Evolutionary conservation across 768 basidiomycete genomes (phyloP).

Genomic region (Lactifluus pinguis): DNA sequence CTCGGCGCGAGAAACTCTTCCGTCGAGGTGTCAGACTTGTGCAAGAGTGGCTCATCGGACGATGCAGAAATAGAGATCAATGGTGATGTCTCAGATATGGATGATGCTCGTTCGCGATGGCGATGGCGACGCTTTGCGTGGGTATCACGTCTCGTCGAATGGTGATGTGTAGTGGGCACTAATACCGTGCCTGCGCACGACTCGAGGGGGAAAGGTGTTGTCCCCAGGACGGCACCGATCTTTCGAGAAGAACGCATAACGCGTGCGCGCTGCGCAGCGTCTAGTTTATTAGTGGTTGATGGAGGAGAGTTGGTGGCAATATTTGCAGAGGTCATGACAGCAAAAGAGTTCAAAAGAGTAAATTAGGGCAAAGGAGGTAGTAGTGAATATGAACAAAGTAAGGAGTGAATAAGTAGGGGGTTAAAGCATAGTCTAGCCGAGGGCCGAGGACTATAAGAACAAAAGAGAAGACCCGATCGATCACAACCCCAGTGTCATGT

Average conservation of each 20-base stretch:
- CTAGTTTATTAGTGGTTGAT: constrained; percentile 14
- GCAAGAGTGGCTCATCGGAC: constrained; percentile 21
- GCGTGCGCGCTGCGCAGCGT: constrained; percentile 14
- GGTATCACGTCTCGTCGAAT: background rate
- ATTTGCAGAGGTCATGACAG: background rate
- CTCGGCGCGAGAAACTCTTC: constrained; percentile 20
- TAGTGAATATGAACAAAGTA: background rate
- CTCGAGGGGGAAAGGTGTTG: constrained; percentile 17
- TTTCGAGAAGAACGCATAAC: constrained; percentile 19
- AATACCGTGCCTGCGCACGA: constrained; percentile 2
- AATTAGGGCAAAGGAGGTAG: background rate
- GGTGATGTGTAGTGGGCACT: background rate
- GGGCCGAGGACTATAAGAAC: constrained; percentile 1
- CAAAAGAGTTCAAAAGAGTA: background rate
- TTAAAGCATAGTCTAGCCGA: background rate
- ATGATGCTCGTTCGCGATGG: background rate
- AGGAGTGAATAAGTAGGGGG: background rate
- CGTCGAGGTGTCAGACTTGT: constrained; percentile 20
- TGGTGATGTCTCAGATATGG: background rate
- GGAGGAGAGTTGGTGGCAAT: background rate
- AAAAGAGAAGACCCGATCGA: background rate
- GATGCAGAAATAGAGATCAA: constrained; percentile 13
- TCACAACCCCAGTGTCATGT: background rate
- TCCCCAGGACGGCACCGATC: constrained; percentile 17
- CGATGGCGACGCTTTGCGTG: constrained; percentile 6